Percentiles rank a stretch among this genome's conserved stretches.
Conservation (phyloP, 2,329 filamentous ascomycete genomes). For the Trichoderma sp. region DNA sequence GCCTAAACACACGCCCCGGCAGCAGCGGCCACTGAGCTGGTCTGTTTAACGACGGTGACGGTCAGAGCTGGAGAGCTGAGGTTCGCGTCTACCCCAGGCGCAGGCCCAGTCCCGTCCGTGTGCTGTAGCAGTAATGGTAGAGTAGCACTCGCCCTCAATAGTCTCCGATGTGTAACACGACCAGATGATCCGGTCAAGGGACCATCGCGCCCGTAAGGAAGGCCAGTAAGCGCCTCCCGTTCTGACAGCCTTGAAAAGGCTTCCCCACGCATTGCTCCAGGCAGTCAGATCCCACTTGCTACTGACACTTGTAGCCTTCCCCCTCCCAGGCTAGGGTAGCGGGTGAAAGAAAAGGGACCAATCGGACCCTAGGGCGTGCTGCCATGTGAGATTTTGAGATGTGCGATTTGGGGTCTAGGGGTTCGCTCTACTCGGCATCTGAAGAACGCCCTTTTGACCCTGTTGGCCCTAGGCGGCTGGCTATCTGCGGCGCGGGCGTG, state of each 20-base stretch:
- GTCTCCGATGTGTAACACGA: slow-evolving; percentile 19
- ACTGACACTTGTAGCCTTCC: not conserved
- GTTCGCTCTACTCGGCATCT: slow-evolving; percentile 10
- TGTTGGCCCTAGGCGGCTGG: slow-evolving; percentile 17
- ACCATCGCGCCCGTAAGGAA: slow-evolving; percentile 1
- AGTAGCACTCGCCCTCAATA: slow-evolving; percentile 21
- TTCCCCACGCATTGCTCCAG: slow-evolving; percentile 15
- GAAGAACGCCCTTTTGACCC: slow-evolving; percentile 13
- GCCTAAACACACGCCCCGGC: slow-evolving; percentile 1
- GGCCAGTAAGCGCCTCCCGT: slow-evolving; percentile 13
- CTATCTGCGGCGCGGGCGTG: slow-evolving; percentile 19
- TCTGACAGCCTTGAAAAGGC: slow-evolving; percentile 17
- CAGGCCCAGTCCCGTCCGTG: not conserved
- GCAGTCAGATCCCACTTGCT: not conserved
- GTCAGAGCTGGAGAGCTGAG: slow-evolving; percentile 8
- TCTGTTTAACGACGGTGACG: slow-evolving; percentile 2
- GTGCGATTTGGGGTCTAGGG: slow-evolving; percentile 23
- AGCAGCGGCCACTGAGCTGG: not conserved
- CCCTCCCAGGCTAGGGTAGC: slow-evolving; percentile 7
- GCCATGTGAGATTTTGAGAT: slow-evolving; percentile 28
- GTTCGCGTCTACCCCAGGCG: not conserved
- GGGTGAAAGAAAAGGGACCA: not conserved
- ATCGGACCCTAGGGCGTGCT: slow-evolving; percentile 18
- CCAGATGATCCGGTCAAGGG: slow-evolving; percentile 8
- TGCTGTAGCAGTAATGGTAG: slow-evolving; percentile 1